Conservation (phyloP, 306 rosid species). For the Benincasa hispida region DNA sequence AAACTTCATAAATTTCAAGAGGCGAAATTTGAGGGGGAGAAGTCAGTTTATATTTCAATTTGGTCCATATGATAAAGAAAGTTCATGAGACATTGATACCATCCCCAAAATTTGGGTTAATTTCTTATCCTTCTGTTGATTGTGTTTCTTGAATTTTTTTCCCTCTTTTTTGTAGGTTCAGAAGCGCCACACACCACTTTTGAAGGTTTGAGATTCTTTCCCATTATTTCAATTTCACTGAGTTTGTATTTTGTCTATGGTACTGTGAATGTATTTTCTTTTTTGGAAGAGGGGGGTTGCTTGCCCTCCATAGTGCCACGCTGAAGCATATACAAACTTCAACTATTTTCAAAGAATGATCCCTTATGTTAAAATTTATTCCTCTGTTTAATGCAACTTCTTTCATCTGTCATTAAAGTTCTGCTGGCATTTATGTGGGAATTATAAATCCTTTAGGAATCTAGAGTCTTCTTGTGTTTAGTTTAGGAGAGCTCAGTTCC, state of each 20-base stretch:
- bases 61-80: background rate
- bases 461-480: background rate
- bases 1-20: background rate
- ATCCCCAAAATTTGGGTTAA: background rate
- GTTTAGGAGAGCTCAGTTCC: background rate
- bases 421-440: background rate
- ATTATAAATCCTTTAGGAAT: background rate
- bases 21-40: background rate
- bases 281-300: background rate
- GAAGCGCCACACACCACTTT: constrained; percentile 60
- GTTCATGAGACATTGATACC: background rate
- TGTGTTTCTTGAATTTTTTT: constrained; percentile 14
- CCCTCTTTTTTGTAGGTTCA: constrained; percentile 47
- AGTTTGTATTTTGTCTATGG: background rate
- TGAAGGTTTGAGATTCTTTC: constrained; percentile 56
- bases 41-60: background rate
- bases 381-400: background rate
- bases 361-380: background rate
- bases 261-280: background rate
- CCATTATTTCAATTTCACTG: background rate
- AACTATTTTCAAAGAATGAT: background rate
- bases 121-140: constrained; percentile 3
- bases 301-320: background rate
- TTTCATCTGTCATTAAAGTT: background rate
- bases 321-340: background rate